Evolutionary conservation across 2,329 filamentous ascomycete genomes (phyloP), one percentile per base, ranked within the genome.

Genomic region (Stagonosporopsis vannaccii): DNA sequence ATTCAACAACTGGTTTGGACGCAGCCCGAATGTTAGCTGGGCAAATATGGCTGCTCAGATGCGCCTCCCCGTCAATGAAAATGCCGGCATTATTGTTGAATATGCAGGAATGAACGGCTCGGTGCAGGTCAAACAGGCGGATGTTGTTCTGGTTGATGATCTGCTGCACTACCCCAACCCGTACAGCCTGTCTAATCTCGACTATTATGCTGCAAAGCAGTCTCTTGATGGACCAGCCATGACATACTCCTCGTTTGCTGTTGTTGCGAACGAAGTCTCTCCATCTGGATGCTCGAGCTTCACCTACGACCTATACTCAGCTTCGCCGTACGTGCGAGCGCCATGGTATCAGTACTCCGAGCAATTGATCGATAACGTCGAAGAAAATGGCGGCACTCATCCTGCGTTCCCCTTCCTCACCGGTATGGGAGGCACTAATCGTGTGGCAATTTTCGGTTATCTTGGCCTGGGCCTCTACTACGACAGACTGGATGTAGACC

Each of bases 281-380:
- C 84, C 83, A 2, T 88, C 86, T 2, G 88, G 88, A 2, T 90
- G 88, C 70, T 85, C 87, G 1, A 82, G 85, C 4, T 90, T 86
- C 68, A 90, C 87, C 0, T 90, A 90, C 67, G 82, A 85, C 6
- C 79, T 89, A 17, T 85, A 87, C 59, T 84, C 85, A 0, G 85
- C 83, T 26, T 78, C 85, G 25, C 87, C 88, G 0, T 91, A 91
- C 63, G 77, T 83, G 0, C 81, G 88, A 15, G 85, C 82, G 0
- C 88, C 88, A 0, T 90, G 86, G 81, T 90, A 85, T 73, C 87
- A 90, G 61, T 87, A 89, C 71, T 90, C 87, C 0, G 88, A 91
- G 65, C 88, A 91, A 69, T 77, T 88, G 42, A 72, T 85, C 19
- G 88, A 91, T 65, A 80, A 88, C 59, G 81, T 80, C 54, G 76